Conservation (phyloP, 495 filamentous ascomycete species). For the Penicillium chermesinum region DNA sequence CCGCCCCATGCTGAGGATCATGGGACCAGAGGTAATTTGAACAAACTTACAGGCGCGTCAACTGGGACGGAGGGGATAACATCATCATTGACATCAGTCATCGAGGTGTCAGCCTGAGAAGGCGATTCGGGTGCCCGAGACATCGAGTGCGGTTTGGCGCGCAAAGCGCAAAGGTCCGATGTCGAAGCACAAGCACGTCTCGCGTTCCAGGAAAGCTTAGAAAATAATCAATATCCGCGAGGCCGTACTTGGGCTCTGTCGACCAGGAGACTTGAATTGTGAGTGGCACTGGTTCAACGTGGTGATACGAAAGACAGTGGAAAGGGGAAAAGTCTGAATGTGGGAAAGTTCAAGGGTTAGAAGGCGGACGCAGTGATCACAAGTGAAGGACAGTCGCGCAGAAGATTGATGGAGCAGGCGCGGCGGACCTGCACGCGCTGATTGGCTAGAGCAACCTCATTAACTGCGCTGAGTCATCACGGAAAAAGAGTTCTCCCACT, state of each 20-base stretch:
- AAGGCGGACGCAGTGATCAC: slow-evolving; percentile 6
- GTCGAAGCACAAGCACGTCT: slow-evolving; percentile 15
- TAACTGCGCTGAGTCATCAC: slow-evolving; percentile 28
- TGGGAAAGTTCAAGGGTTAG: not conserved
- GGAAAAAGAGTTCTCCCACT: slow-evolving; percentile 30
- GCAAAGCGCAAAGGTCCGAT: slow-evolving; percentile 22
- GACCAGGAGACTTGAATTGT: no score
- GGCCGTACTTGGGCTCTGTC: not conserved
- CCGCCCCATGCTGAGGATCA: not conserved
- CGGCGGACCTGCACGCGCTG: slow-evolving; percentile 31
- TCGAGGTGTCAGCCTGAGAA: slow-evolving; percentile 49
- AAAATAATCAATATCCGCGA: not conserved
- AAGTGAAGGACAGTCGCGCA: slow-evolving; percentile 24
- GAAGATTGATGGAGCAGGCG: slow-evolving; percentile 29
- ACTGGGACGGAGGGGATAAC: slow-evolving; percentile 38
- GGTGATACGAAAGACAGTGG: not conserved
- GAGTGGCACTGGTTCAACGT: not conserved
- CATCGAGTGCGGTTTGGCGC: slow-evolving; percentile 46
- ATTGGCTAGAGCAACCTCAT: slow-evolving; percentile 23
- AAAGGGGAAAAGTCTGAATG: slow-evolving; percentile 8
- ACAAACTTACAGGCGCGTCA: slow-evolving; percentile 44
- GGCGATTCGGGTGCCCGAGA: slow-evolving; percentile 51
- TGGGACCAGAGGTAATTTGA: not conserved
- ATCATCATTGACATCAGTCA: slow-evolving; percentile 58
- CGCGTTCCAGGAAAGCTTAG: slow-evolving; percentile 1